Evolutionary conservation across 306 rosid species (phyloP).

Genomic region (Corylus avellana): DNA sequence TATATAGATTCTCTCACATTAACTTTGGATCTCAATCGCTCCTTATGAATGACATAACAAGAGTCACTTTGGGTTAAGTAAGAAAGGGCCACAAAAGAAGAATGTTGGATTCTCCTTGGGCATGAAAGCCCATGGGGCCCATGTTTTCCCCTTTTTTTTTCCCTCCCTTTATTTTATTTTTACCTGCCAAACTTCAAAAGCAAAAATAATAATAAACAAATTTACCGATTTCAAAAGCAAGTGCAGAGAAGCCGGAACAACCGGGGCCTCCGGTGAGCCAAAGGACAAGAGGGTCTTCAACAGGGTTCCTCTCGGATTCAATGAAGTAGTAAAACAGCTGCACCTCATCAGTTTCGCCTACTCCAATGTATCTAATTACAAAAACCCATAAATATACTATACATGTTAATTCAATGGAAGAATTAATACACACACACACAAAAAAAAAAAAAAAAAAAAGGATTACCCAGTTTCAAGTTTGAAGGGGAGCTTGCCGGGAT

Average conservation of each 20-base stretch:
- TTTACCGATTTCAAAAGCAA: slow-evolving; percentile 25
- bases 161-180: too few relatives aligned
- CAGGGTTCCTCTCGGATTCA: slow-evolving; percentile 27
- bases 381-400: background rate
- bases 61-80: too few relatives aligned
- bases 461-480: slow-evolving; percentile 22
- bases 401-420: background rate
- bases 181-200: too few relatives aligned
- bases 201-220: background rate
- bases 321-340: slow-evolving; percentile 32
- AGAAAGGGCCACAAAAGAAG: too few relatives aligned
- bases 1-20: too few relatives aligned
- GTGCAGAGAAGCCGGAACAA: slow-evolving; percentile 25
- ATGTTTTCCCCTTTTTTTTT: too few relatives aligned
- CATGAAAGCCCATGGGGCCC: too few relatives aligned
- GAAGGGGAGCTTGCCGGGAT: slow-evolving; percentile 10
- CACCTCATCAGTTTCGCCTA: slow-evolving; percentile 19
- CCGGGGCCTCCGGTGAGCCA: slow-evolving; percentile 38
- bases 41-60: too few relatives aligned
- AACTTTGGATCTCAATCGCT: too few relatives aligned
- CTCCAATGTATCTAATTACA: slow-evolving; percentile 21
- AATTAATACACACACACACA: too few relatives aligned
- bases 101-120: too few relatives aligned
- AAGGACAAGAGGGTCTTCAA: slow-evolving; percentile 27
- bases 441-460: background rate